Base-by-base conservation (phyloP, 225 moss, liverwort and hornwort species). In the Anthoceros angustus region DNA sequence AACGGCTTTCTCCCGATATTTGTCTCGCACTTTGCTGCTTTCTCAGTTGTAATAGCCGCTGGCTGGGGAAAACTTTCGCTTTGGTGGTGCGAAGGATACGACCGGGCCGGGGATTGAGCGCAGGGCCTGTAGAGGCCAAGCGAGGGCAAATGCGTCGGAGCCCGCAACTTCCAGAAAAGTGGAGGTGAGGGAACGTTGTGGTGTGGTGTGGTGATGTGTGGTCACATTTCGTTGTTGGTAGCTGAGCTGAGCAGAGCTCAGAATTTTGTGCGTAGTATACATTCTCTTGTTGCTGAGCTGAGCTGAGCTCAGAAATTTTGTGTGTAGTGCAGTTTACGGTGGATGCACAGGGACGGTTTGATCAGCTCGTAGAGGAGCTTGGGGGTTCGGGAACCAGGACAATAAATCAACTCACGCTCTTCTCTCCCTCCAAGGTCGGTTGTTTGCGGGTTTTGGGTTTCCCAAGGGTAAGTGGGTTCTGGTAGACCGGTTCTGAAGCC, bases 401-500 rank as follows among this genome's bases (percentile, higher is more conserved):
- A 7, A 42, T 18, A 9, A 73, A 65, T 25, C 81, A 88, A 68
- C 71, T 92, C 42, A 81, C 88, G 41, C 67, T 92, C 9, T 92
- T 92, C 68, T 92, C 91, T 69, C 88, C n/a, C 62, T 92, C 88
- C 65, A 92, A 92, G 91, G 91, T 88, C 18, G 42, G 10, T 5
- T n/a, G 42, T 72, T n/a, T 61, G 39, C 18, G 7, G 40, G 50
- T 15, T 38, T 16, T 64, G 40, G 16, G 68, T 50, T 76, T 2
- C n/a, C 39, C 65, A 7, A 15, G 7, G 7, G 18, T 55, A 24
- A 0, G 39, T 16, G 24, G 42, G 14, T 12, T 18, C 26, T 67
- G 49, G 41, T 42, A 61, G 24, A 10, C 9, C 7, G 42, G 1
- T 23, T 15, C n/a, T 71, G 7, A 8, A 11, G 25, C 21, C 10